Percentiles rank a stretch among this genome's conserved stretches.
phyloP scores from a whole-genome alignment of 2,329 filamentous ascomycete species.

The Biscogniauxia mediterranea region DNA sequence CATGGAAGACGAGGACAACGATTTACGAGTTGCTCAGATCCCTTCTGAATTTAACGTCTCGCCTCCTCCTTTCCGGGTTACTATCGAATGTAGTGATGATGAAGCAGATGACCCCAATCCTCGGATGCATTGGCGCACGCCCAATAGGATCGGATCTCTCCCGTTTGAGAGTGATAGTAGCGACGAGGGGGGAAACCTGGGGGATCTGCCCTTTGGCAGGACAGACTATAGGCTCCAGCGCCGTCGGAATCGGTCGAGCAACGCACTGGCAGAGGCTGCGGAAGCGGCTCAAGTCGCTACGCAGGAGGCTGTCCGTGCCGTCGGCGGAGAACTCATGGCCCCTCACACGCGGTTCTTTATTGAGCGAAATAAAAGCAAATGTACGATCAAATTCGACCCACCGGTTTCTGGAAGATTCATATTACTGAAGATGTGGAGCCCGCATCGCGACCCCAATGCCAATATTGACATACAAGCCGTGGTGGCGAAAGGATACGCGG shows the following conservation, averaged over 20 bases:
- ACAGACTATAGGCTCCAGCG: conserved; percentile 30
- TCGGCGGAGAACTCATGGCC: conserved; percentile 60
- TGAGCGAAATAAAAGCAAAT: conserved; percentile 76
- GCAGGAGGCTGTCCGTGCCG: conserved; percentile 55
- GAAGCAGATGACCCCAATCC: conserved; percentile 44
- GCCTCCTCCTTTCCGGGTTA: conserved; percentile 52
- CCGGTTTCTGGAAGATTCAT: conserved; percentile 80
- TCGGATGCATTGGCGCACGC: conserved; percentile 38
- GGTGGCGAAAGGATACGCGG: conserved; percentile 78
- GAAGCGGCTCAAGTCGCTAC: conserved; percentile 53
- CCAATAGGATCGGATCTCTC: conserved; percentile 53
- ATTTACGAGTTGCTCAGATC: conserved; percentile 52
- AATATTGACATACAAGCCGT: conserved; percentile 93
- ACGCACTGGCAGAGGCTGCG: conserved; percentile 38
- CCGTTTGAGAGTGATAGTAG: conserved; percentile 52
- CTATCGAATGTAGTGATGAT: conserved; percentile 60
- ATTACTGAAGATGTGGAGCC: conserved; percentile 87
- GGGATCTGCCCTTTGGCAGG: conserved; percentile 33
- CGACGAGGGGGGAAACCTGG: conserved; percentile 36
- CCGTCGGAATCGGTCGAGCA: conserved; percentile 25
- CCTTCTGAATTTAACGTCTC: conserved; percentile 52
- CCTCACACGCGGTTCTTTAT: conserved; percentile 85
- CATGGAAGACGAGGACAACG: conserved; percentile 41
- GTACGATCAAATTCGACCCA: conserved; percentile 82
- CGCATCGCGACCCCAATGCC: conserved; percentile 57